Conservation (phyloP, 305 asterid genomes). For the Solanum hybrid region DNA sequence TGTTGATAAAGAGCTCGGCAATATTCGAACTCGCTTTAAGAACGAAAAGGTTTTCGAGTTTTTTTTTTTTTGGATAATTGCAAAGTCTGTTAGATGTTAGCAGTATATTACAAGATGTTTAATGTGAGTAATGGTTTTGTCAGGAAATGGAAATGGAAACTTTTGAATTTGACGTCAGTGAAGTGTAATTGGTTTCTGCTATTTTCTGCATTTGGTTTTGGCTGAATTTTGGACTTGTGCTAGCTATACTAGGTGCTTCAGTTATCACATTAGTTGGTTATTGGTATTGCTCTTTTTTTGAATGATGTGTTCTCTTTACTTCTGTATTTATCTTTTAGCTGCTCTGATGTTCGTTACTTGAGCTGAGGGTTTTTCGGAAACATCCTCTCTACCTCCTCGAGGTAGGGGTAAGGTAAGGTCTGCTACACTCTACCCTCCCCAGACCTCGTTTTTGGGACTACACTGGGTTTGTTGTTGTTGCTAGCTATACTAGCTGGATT, state of each 20-base stretch:
- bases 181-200: background rate
- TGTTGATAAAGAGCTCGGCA: slow-evolving; percentile 97
- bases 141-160: background rate
- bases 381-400: background rate
- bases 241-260: background rate
- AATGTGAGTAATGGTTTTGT: background rate
- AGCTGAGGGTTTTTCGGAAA: background rate
- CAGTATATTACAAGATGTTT: background rate
- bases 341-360: background rate
- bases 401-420: background rate
- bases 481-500: background rate
- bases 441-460: background rate
- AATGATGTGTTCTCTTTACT: background rate
- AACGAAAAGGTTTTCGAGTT: slow-evolving; percentile 55
- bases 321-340: background rate
- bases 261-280: background rate
- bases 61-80: background rate
- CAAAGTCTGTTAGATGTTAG: background rate
- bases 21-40: slow-evolving; percentile 88
- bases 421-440: background rate
- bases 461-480: background rate
- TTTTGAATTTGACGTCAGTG: background rate
- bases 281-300: background rate
- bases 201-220: background rate
- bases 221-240: background rate